A percentile compares a stretch with the other conserved stretches of the same genome.
Conservation (phyloP, 495 filamentous ascomycete species). For the Penicillium lividum region DNA sequence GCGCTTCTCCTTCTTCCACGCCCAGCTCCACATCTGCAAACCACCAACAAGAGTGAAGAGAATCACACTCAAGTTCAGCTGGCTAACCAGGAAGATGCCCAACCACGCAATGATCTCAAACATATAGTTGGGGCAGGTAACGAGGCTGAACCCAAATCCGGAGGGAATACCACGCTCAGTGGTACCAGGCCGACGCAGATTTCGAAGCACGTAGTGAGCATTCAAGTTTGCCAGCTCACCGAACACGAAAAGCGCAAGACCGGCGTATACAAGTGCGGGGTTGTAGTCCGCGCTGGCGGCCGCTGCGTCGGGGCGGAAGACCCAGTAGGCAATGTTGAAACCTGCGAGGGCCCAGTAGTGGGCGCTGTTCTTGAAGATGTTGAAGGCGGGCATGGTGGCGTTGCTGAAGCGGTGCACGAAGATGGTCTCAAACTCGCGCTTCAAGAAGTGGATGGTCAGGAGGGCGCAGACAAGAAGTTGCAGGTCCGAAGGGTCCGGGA, state of each 20-base stretch:
- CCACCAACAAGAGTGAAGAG: conserved; percentile 69
- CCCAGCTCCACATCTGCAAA: conserved; percentile 82
- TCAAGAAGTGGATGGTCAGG: conserved; percentile 81
- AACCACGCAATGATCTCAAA: conserved; percentile 88
- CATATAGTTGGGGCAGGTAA: conserved; percentile 97
- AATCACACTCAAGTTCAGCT: conserved; percentile 70
- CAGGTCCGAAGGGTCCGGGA: conserved; percentile 57
- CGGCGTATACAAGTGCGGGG: conserved; percentile 55
- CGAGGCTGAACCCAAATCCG: conserved; percentile 80
- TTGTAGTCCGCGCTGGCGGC: conserved; percentile 51
- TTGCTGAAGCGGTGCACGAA: conserved; percentile 95
- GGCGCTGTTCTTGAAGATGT: conserved; percentile 86
- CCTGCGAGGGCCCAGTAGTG: conserved; percentile 91
- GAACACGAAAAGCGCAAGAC: conserved; percentile 67
- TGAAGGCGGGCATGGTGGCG: conserved; percentile 84
- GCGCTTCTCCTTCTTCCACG: conserved; percentile 84
- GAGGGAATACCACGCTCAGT: conserved; percentile 84
- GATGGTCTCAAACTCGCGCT: conserved; percentile 91
- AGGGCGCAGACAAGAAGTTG: conserved; percentile 73
- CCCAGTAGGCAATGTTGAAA: conserved; percentile 77
- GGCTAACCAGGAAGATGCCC: conserved; percentile 71
- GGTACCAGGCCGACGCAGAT: conserved; percentile 74
- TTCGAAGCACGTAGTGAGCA: conserved; percentile 73
- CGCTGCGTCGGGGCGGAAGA: conserved; percentile 72
- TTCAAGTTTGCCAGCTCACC: conserved; percentile 78